Conservation (phyloP, 2,329 filamentous ascomycete genomes). For the Phaeosphaeriaceae sp. region DNA sequence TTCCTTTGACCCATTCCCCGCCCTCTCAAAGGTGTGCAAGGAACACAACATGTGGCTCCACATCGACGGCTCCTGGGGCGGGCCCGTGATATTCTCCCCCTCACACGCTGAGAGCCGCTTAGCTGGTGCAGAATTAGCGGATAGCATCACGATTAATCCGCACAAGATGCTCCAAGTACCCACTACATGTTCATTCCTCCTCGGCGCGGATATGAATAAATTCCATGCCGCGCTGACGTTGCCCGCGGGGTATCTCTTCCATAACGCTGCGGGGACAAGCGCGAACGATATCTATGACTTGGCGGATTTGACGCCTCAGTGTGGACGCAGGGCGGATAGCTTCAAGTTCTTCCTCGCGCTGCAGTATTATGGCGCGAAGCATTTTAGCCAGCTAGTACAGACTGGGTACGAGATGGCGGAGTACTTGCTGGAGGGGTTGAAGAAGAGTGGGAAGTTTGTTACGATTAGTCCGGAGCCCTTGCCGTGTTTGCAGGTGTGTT, state of each 20-base stretch:
- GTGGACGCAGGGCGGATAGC: conserved; percentile 83
- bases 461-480: conserved; percentile 79
- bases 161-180: conserved; percentile 98
- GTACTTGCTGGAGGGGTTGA: conserved; percentile 70
- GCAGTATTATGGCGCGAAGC: conserved; percentile 83
- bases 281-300: conserved; percentile 77
- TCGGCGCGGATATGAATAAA: conserved; percentile 76
- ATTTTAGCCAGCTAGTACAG: conserved; percentile 72
- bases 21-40: conserved; percentile 74
- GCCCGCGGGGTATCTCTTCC: conserved; percentile 76
- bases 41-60: conserved; percentile 86
- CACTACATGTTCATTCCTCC: conserved; percentile 87
- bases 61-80: conserved; percentile 92
- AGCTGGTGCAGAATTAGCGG: conserved; percentile 73
- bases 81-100: conserved; percentile 74
- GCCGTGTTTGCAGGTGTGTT: conserved; percentile 88
- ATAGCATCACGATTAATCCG: conserved; percentile 87
- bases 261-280: conserved; percentile 39
- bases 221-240: conserved; percentile 89
- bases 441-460: conserved; percentile 66
- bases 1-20: conserved; percentile 81
- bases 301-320: conserved; percentile 91
- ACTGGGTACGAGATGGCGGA: conserved; percentile 75
- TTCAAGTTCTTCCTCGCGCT: conserved; percentile 89
- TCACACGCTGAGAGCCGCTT: conserved; percentile 71